A percentile compares a stretch with the other conserved stretches of the same genome.
These are phyloP conservation scores for Claviceps maximensis DNA, from an alignment of 2,329 filamentous ascomycete species.

Conservation along the genomic window DNA sequence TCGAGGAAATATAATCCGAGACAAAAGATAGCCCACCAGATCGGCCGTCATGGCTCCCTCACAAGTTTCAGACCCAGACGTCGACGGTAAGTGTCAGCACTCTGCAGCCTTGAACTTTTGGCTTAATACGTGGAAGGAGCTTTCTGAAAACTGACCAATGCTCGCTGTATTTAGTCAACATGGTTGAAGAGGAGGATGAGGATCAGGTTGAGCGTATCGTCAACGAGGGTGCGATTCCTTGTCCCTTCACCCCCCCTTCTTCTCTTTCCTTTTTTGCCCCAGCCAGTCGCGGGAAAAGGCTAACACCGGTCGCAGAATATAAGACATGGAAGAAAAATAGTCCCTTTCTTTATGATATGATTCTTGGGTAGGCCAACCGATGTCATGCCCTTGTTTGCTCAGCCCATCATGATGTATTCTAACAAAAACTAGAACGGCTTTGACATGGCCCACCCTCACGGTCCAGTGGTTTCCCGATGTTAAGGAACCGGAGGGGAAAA, in stretches of 20 bases:
- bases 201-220: conserved; percentile 74
- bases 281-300: background rate
- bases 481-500: conserved; percentile 75
- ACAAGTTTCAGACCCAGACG: conserved; percentile 22
- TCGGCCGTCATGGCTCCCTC: conserved; percentile 21
- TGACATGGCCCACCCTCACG: conserved; percentile 95
- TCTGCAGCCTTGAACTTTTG: background rate
- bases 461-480: conserved; percentile 98
- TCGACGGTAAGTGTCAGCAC: conserved; percentile 18
- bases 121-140: background rate
- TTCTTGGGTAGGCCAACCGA: conserved; percentile 49
- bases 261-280: background rate
- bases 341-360: conserved; percentile 96
- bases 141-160: conserved; percentile 2
- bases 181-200: conserved; percentile 52
- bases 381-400: background rate
- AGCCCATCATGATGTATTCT: conserved; percentile 2
- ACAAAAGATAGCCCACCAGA: background rate
- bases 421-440: conserved; percentile 50
- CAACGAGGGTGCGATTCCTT: conserved; percentile 57
- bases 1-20: background rate
- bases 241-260: background rate
- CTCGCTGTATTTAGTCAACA: conserved; percentile 18
- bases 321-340: conserved; percentile 99
- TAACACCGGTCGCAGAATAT: conserved; percentile 52